Evolutionary conservation across 805 yeast species (phyloP).

Genomic region (Barnettozyma californica): DNA sequence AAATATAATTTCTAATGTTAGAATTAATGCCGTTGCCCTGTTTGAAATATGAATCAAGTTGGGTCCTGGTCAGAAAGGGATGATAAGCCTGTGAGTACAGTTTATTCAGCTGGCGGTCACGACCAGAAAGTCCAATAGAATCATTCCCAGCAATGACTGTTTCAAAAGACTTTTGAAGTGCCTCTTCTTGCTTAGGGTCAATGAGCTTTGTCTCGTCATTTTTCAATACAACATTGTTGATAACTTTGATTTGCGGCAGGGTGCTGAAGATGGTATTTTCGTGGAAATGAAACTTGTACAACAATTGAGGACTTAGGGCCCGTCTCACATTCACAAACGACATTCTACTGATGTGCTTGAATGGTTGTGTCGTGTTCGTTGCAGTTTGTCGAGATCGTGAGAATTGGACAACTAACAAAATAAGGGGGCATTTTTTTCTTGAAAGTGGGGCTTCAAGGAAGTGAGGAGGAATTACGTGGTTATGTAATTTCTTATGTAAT

Average conservation of each 20-base stretch:
- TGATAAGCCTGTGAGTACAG: slow-evolving; percentile 16
- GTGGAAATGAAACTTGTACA: slow-evolving; percentile 20
- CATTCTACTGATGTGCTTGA: not conserved
- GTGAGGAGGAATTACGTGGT: too few species aligned
- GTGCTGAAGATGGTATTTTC: slow-evolving; percentile 15
- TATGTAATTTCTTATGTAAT: not conserved
- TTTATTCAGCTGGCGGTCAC: slow-evolving; percentile 6
- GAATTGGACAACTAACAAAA: not conserved
- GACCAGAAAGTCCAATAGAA: not conserved
- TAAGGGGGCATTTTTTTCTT: not conserved
- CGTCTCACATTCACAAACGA: not conserved
- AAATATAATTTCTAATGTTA: slow-evolving; percentile 3
- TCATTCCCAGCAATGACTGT: slow-evolving; percentile 1
- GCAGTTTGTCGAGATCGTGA: not conserved
- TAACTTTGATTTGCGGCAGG: slow-evolving; percentile 15
- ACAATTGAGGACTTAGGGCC: slow-evolving; percentile 4
- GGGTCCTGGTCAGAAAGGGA: slow-evolving; percentile 16
- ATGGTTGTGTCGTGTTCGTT: not conserved
- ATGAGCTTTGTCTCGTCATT: slow-evolving; percentile 12
- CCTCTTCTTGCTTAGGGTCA: not conserved
- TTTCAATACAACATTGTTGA: slow-evolving; percentile 16
- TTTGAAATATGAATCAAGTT: slow-evolving; percentile 11
- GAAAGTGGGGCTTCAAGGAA: not conserved
- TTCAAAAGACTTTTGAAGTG: slow-evolving; percentile 17
- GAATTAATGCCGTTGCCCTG: not conserved